These are phyloP conservation scores for Suhomyces sp. DNA, from an alignment of 805 yeast genomes.

Conservation along the genomic window DNA sequence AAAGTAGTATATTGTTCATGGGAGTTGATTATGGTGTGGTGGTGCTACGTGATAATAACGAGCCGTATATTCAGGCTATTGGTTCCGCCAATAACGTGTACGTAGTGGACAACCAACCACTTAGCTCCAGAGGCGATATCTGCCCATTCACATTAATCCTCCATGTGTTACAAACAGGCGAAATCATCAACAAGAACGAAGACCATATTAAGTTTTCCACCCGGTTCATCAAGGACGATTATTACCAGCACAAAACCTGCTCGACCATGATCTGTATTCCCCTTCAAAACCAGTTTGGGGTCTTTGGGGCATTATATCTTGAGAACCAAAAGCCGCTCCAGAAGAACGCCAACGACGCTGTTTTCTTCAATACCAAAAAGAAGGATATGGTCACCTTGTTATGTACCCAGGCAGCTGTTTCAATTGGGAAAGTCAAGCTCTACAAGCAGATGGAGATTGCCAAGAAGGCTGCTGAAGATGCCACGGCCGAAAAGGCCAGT, in stretches of 20 bases:
- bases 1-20: conserved; percentile 36
- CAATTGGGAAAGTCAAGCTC: conserved; percentile 46
- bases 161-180: conserved; percentile 38
- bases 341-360: conserved; percentile 6
- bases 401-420: conserved; percentile 52
- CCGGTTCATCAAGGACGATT: conserved; percentile 38
- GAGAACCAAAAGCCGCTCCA: conserved; percentile 21
- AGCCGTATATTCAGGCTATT: conserved; percentile 26
- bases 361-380: conserved; percentile 30
- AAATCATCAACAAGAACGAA: conserved; percentile 33
- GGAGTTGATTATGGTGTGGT: conserved; percentile 35
- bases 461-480: conserved; percentile 46
- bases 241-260: conserved; percentile 33
- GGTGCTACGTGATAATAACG: conserved; percentile 17
- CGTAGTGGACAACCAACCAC: conserved; percentile 29
- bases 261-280: conserved; percentile 45
- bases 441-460: conserved; percentile 47
- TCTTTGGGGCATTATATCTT: conserved; percentile 46
- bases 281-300: conserved; percentile 38
- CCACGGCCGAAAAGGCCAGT: conserved; percentile 53
- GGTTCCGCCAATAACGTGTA: conserved; percentile 25
- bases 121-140: conserved; percentile 38
- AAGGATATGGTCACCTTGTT: conserved; percentile 41
- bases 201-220: conserved; percentile 32
- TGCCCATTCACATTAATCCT: conserved; percentile 42